phyloP scores from a whole-genome alignment of 768 basidiomycete species.

The Lentinula boryana region DNA sequence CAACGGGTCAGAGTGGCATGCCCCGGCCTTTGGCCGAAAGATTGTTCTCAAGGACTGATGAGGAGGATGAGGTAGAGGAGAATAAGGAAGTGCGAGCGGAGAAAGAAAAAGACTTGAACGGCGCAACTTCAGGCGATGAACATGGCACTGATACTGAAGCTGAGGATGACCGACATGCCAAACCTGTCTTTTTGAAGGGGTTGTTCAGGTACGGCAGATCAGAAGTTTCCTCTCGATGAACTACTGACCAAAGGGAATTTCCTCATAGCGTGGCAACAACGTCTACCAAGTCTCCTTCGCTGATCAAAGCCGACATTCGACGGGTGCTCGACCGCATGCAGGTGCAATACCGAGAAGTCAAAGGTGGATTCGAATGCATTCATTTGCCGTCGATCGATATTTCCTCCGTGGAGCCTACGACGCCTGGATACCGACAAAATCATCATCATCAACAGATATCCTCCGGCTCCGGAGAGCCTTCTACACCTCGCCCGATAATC shows the following conservation, averaged over 20 bases:
- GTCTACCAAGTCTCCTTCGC: conserved; percentile 76
- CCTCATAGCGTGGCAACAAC: conserved; percentile 82
- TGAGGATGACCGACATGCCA: conserved; percentile 71
- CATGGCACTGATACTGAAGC: conserved; percentile 43
- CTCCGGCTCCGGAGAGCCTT: conserved; percentile 45
- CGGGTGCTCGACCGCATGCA: conserved; percentile 91
- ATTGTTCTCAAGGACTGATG: conserved; percentile 45
- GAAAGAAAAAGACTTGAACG: conserved; percentile 19
- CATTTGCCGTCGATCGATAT: conserved; percentile 93
- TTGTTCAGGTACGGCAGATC: conserved; percentile 68
- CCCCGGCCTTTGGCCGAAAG: conserved; percentile 33
- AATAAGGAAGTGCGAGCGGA: conserved; percentile 27
- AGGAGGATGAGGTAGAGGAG: conserved; percentile 36
- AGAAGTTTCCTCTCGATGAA: too few relatives aligned
- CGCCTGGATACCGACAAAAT: conserved; percentile 12
- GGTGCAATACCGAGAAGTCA: conserved; percentile 88
- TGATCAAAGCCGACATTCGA: conserved; percentile 80
- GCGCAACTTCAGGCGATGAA: conserved; percentile 23
- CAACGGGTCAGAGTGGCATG: conserved; percentile 51
- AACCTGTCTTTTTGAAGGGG: conserved; percentile 94
- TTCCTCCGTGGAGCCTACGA: conserved; percentile 49
- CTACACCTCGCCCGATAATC: conserved; percentile 45
- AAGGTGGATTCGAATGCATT: conserved; percentile 92
- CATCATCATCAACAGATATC: conserved; percentile 36
- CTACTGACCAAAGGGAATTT: neutral